These are phyloP conservation scores for Cordyceps fumosorosea DNA, from an alignment of 2,329 filamentous ascomycete species.

Conservation along the genomic window DNA sequence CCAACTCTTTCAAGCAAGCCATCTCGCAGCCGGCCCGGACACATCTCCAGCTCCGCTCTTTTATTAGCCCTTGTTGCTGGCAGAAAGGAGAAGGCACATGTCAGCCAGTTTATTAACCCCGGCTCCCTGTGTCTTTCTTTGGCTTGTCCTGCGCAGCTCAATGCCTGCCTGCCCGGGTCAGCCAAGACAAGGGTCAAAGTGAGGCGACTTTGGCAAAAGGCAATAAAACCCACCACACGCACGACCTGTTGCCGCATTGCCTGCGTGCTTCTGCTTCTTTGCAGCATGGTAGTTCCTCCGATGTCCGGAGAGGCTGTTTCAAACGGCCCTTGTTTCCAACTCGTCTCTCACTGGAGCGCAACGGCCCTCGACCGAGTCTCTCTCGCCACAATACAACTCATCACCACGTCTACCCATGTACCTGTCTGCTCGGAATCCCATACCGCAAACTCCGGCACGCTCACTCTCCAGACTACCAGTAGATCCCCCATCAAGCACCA, in stretches of 20 bases:
- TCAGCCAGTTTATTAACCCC: no score
- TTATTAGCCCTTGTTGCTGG: background rate
- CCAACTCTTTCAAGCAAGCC: background rate
- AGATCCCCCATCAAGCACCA: no score
- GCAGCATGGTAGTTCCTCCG: background rate
- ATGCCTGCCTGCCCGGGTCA: slow-evolving; percentile 15
- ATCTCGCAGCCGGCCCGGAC: slow-evolving; percentile 8
- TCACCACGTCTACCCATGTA: no score
- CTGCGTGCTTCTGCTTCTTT: background rate
- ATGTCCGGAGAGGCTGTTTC: background rate
- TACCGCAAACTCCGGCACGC: no score
- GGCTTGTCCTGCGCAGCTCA: no score
- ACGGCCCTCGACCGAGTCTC: no score
- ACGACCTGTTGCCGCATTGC: background rate
- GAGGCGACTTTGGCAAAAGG: slow-evolving; percentile 6
- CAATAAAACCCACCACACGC: background rate
- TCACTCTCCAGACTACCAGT: no score
- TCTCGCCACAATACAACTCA: no score
- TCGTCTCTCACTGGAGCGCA: no score
- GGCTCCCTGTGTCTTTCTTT: background rate
- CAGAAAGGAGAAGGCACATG: no score
- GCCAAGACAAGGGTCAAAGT: slow-evolving; percentile 10
- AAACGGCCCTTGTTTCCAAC: no score
- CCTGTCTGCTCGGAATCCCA: no score
- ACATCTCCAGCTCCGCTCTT: slow-evolving; percentile 3